Base-by-base conservation (phyloP, 192 early-diverging fungal genomes). In the Coemansia sp. region DNA sequence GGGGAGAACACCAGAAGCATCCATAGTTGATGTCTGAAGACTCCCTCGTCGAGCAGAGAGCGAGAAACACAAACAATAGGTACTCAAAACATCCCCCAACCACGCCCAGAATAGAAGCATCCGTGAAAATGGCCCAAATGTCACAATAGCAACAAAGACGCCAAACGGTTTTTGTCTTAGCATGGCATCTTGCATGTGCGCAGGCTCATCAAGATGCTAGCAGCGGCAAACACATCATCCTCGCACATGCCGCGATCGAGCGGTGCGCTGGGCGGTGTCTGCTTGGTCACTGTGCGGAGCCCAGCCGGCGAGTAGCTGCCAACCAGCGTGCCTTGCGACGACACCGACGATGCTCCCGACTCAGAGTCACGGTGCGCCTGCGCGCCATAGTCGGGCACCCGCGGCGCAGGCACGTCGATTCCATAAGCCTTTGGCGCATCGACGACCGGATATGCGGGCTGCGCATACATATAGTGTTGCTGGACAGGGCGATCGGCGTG, bases 141-240 rank as follows among this genome's bases (percentile, higher is more conserved):
- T n/a, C 42, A 44, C 42, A 44, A 44, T 44, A 44, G n/a, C 17
- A 48, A 48, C 46, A 17, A 48, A 19, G n/a, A 7, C 28, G 28
- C 28, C 28, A 31, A 31, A 31, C 28, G 28, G 28, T 3, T 48
- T 21, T 23, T 21, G 15, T 36, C 19, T 58, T 55, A 80, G 64
- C 77, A 80, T 7, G 77, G 71, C 72, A 71, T 64, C 59, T 74
- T 80, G 77, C 71, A 80, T 3, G 77, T 62, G 17, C 77, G 77
- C 50, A 80, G 37, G 62, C 77, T 80, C 77, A 80, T 80, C 77
- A 80, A 65, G 37, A 80, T 80, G 62, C 72, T 80, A 22, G 77
- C 77, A 2, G 77, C 77, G n/a, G 68, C 57, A 44, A 71, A 80
- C 37, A 80, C 77, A 28, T 80, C 77, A 36, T 80, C 77, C 48